phyloP scores from a whole-genome alignment of 2,329 filamentous ascomycete species.

The Tolypocladium inflatum region DNA sequence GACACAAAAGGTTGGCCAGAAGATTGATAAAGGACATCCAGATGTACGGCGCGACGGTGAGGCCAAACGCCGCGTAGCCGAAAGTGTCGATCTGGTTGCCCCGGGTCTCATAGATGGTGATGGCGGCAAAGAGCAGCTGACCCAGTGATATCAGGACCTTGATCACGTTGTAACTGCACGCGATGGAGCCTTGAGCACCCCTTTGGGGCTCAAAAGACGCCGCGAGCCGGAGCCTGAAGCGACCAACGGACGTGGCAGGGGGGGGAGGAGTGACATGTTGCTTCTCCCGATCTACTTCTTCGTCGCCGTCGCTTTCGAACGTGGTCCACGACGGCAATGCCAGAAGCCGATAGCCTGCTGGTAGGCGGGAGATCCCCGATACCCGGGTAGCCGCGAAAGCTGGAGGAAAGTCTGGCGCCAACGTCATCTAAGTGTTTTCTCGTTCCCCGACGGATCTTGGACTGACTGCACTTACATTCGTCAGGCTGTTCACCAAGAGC shows the following conservation, averaged over 20 bases:
- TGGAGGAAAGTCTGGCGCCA: not conserved
- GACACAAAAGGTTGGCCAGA: constrained; percentile 3
- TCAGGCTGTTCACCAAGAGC: not conserved
- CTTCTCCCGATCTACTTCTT: not conserved
- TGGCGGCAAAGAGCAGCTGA: constrained; percentile 2
- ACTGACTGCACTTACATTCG: not conserved
- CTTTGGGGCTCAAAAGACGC: not conserved
- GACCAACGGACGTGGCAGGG: not conserved
- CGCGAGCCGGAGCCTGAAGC: not conserved
- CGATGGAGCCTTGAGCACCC: not conserved
- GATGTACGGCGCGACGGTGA: constrained; percentile 3
- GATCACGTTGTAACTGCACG: not conserved
- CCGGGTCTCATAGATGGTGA: constrained; percentile 3
- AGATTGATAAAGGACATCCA: constrained; percentile 5
- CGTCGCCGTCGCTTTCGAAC: not conserved
- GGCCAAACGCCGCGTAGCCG: constrained; percentile 4
- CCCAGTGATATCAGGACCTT: constrained; percentile 3
- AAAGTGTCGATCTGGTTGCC: constrained; percentile 3
- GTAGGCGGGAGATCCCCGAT: not conserved
- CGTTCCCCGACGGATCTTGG: not conserved
- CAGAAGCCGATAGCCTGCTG: constrained; percentile 1
- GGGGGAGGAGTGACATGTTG: not conserved
- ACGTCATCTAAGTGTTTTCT: not conserved
- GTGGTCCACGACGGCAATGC: not conserved
- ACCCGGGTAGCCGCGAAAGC: not conserved